phyloP scores from a whole-genome alignment of 2,329 filamentous ascomycete species.

The Aspergillus carbonarius region DNA sequence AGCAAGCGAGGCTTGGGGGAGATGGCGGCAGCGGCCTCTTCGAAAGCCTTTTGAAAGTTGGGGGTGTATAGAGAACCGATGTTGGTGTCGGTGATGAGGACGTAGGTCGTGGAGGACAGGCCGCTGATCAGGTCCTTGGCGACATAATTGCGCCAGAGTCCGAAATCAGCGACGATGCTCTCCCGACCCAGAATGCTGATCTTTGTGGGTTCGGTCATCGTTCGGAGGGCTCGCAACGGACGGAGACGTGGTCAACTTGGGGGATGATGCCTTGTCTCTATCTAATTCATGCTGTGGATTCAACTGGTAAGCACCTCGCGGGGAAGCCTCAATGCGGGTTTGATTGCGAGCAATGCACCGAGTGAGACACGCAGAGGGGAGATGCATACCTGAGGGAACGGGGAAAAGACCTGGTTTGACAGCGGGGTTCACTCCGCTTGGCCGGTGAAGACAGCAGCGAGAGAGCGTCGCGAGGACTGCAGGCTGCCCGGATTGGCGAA shows the following conservation, averaged over 20 bases:
- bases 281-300: slow-evolving; percentile 19
- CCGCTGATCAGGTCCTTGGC: slow-evolving; percentile 75
- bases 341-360: no score
- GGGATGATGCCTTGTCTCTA: slow-evolving; percentile 10
- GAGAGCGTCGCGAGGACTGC: no score
- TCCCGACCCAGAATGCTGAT: slow-evolving; percentile 86
- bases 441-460: no score
- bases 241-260: slow-evolving; percentile 11
- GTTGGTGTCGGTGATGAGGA: slow-evolving; percentile 96
- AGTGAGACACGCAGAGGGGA: no score
- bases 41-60: slow-evolving; percentile 69
- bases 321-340: neutral
- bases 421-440: no score
- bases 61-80: slow-evolving; percentile 77
- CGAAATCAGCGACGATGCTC: slow-evolving; percentile 87
- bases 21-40: slow-evolving; percentile 47
- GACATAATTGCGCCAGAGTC: slow-evolving; percentile 81
- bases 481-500: no score
- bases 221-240: slow-evolving; percentile 9
- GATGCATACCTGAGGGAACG: no score
- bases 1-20: slow-evolving; percentile 66
- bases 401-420: no score
- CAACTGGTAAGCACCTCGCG: neutral
- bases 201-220: slow-evolving; percentile 52
- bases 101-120: slow-evolving; percentile 83